phyloP scores from a whole-genome alignment of 192 early-diverging fungal genomes.

The Coemansia sp. region DNA sequence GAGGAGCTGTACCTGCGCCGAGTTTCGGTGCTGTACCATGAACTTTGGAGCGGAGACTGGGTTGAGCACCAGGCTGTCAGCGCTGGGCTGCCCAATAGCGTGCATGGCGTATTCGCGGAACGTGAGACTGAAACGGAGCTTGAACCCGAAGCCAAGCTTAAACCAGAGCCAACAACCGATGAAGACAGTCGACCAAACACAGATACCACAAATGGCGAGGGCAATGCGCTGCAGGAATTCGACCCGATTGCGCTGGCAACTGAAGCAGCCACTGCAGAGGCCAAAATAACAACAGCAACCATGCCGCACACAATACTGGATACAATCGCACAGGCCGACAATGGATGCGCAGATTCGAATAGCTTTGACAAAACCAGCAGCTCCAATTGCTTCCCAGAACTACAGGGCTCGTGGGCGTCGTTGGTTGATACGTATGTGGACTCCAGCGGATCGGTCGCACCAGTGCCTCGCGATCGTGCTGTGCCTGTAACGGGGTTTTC shows the following conservation, averaged over 20 bases:
- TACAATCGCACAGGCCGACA: conserved; percentile 1
- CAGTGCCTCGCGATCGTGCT: neutral
- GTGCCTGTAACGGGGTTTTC: conserved; percentile 16
- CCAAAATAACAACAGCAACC: neutral
- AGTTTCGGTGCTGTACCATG: conserved; percentile 47
- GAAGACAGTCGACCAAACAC: neutral
- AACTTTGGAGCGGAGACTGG: conserved; percentile 51
- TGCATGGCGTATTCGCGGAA: neutral
- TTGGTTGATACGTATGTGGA: conserved; percentile 10
- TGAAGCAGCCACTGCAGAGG: neutral
- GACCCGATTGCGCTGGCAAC: neutral
- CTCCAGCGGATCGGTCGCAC: neutral
- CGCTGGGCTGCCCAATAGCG: neutral
- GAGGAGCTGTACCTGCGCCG: conserved; percentile 49
- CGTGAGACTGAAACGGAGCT: too few species aligned
- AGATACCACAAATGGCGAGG: neutral
- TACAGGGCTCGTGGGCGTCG: conserved; percentile 16
- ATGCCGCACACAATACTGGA: neutral
- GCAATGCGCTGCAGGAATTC: neutral
- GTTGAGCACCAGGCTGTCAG: conserved; percentile 17
- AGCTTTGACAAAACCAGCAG: neutral
- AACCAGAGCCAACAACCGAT: neutral
- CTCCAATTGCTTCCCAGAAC: conserved; percentile 11
- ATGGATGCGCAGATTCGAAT: conserved; percentile 4
- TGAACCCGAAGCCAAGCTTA: neutral